phyloP scores from a whole-genome alignment of 192 early-diverging fungal genomes.

The Mortierella antarctica region DNA sequence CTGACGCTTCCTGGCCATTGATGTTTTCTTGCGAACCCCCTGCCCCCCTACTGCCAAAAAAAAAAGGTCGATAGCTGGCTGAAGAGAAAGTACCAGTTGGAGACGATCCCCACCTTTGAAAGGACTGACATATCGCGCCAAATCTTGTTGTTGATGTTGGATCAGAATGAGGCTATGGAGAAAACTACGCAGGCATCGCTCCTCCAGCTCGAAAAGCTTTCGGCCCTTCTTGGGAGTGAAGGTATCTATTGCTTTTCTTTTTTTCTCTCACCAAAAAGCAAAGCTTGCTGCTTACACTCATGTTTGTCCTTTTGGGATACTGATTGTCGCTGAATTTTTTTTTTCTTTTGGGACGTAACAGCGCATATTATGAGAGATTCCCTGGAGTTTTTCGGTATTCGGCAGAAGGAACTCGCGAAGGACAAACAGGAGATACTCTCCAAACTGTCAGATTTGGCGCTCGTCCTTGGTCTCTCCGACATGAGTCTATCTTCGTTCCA shows the following conservation, averaged over 20 bases:
- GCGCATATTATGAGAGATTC: slow-evolving; percentile 30
- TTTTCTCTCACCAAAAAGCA: background rate
- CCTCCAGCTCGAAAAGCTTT: background rate
- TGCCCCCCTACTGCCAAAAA: too few relatives aligned
- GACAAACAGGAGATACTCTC: background rate
- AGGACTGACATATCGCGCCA: slow-evolving; percentile 14
- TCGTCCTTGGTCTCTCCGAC: slow-evolving; percentile 27
- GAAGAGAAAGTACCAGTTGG: slow-evolving; percentile 11
- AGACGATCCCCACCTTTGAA: slow-evolving; percentile 30
- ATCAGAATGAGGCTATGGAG: slow-evolving; percentile 28
- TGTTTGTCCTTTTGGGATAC: background rate
- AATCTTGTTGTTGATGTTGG: slow-evolving; percentile 4
- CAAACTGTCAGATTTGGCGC: slow-evolving; percentile 24
- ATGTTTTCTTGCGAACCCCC: too few relatives aligned
- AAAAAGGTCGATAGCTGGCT: slow-evolving; percentile 41
- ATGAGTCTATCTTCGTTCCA: slow-evolving; percentile 14
- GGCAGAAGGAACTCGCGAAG: slow-evolving; percentile 3
- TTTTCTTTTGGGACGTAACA: background rate
- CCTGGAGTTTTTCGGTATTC: slow-evolving; percentile 12
- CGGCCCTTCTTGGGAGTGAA: slow-evolving; percentile 7
- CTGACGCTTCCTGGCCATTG: too few relatives aligned
- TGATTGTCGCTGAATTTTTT: background rate
- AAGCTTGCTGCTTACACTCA: too few relatives aligned
- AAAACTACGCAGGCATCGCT: slow-evolving; percentile 8
- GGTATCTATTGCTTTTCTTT: slow-evolving; percentile 2